These are phyloP conservation scores for Trichoderma sp. DNA, from an alignment of 2,329 filamentous ascomycete species.

Conservation along the genomic window DNA sequence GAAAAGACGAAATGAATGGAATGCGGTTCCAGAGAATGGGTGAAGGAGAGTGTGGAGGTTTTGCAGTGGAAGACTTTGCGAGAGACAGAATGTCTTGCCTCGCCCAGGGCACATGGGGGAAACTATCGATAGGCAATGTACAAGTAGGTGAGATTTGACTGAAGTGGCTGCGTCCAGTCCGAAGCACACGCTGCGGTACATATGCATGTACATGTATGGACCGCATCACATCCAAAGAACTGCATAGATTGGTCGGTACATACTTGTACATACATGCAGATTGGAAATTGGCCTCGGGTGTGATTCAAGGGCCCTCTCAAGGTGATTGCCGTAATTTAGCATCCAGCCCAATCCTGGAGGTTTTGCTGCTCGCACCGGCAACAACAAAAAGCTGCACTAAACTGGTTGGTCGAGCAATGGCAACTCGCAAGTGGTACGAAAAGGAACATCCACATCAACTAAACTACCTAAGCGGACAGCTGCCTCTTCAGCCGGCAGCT, in stretches of 20 bases:
- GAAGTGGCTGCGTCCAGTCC: background rate
- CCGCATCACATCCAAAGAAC: background rate
- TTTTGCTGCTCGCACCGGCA: background rate
- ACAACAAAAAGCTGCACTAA: background rate
- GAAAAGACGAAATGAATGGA: background rate
- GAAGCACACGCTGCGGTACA: background rate
- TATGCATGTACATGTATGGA: conserved; percentile 8
- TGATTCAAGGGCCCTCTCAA: background rate
- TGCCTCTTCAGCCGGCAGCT: conserved; percentile 14
- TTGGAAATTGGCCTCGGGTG: background rate
- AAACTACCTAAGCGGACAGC: background rate
- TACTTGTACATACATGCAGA: background rate
- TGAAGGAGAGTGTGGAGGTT: background rate
- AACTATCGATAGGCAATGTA: conserved; percentile 1
- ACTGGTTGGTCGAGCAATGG: background rate
- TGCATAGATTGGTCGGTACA: background rate
- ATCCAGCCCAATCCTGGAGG: conserved; percentile 1
- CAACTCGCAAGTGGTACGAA: background rate
- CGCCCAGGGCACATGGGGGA: background rate
- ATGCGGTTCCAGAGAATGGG: background rate
- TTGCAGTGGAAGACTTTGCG: background rate
- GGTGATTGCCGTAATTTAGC: background rate
- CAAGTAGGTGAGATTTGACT: background rate
- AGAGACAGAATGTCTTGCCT: background rate
- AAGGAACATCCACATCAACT: background rate